Evolutionary conservation across 2,329 filamentous ascomycete species (phyloP), one percentile per base, ranked within the genome.

Genomic region (Colletotrichum sp.): DNA sequence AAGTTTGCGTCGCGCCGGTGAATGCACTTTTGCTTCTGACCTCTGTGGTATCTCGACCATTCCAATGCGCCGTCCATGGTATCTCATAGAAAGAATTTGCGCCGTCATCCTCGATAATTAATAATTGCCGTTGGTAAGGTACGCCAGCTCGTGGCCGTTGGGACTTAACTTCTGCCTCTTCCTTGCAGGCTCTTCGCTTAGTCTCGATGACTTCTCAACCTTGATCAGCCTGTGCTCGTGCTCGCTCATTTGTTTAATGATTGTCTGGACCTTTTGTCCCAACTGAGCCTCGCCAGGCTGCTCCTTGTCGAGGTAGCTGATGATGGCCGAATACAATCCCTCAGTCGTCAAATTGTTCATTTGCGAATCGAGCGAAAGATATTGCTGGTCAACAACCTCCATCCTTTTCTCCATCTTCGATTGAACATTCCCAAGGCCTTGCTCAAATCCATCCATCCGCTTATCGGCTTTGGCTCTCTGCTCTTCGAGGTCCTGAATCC

Each of bases 291-390:
- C 70, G 34, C 18, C 25, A 16, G 70, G 74, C 18, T 74, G 64
- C 12, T 69, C 61, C 39, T 62, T 69, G 55, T 83, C 81, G 15
- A 89, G 80, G 15, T 86, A 80, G 1, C 80, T 80, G 6, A 87
- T 77, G 10, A 90, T 87, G 2, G 81, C 81, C 8, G 84, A 81
- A 16, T 85, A 86, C 30, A 90, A 80, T 3, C 81, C 78, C 61
- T 83, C 86, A 2, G 88, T 87, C 25, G 80, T 84, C 9, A 92
- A 80, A 77, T 89, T 90, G 71, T 86, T 87, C 75, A 86, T 91
- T 75, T 89, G 89, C 1, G 75, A 71, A 78, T 89, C 86, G 9
- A 92, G 77, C 1, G 84, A 80, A 25, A 78, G 78, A 6, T 89
- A 36, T 61, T 86, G 80, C 52, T 84, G 79, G 18, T 84, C 82